Evolutionary conservation across 1,139 yeast genomes (phyloP).

Genomic region (Debaryomycetaceae sp.): DNA sequence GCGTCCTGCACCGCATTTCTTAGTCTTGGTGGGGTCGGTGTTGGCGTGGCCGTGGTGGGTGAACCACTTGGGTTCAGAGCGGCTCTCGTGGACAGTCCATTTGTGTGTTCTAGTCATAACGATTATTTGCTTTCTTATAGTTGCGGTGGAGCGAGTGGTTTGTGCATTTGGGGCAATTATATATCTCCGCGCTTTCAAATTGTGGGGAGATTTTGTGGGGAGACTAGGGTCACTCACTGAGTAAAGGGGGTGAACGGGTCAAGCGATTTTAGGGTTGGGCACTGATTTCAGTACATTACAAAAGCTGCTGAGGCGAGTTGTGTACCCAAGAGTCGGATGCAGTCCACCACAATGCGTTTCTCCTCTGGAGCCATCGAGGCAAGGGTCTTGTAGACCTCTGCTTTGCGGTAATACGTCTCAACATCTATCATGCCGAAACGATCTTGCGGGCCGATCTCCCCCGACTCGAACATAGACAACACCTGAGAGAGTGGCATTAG

Average conservation of each 20-base stretch:
- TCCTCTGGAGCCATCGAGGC: constrained; percentile 16
- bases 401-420: constrained; percentile 11
- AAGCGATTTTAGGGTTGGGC: no score
- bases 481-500: constrained; percentile 47
- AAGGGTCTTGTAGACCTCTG: constrained; percentile 16
- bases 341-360: constrained; percentile 30
- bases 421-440: constrained; percentile 17
- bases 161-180: no score
- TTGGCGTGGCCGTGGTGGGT: constrained; percentile 67
- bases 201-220: background rate
- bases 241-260: no score
- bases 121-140: no score
- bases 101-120: constrained; percentile 82
- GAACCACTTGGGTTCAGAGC: constrained; percentile 65
- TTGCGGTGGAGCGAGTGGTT: no score
- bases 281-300: no score
- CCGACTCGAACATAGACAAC: constrained; percentile 20
- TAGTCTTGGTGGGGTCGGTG: constrained; percentile 68
- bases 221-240: no score
- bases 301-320: no score
- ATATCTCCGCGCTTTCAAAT: no score
- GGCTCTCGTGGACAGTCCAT: constrained; percentile 64
- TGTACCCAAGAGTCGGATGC: constrained; percentile 40
- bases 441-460: constrained; percentile 13
- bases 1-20: constrained; percentile 84